Evolutionary conservation across 768 basidiomycete species (phyloP).

Genomic region (Pseudohyphozyma bogoriensis): DNA sequence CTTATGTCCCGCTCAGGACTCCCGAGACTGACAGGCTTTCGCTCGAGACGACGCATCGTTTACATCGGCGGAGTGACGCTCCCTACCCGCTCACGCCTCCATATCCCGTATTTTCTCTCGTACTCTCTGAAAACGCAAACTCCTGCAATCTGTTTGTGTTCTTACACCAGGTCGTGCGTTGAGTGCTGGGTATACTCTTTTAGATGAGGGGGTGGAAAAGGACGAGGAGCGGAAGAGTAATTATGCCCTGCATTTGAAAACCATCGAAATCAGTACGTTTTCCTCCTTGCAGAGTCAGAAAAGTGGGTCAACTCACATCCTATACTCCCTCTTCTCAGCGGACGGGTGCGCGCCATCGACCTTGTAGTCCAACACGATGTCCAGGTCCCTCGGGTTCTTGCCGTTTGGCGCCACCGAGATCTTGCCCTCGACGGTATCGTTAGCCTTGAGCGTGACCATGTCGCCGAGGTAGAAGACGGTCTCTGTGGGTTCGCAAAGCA

Average conservation of each 20-base stretch:
- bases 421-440: conserved; percentile 61
- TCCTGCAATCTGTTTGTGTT: no score
- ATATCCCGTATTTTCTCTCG: no score
- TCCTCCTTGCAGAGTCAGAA: not conserved
- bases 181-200: no score
- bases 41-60: no score
- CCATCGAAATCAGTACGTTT: not conserved
- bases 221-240: no score
- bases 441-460: conserved; percentile 51
- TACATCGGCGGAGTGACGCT: no score
- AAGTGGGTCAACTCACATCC: conserved; percentile 17
- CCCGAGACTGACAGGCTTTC: no score
- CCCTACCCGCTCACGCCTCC: no score
- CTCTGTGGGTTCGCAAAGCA: conserved; percentile 48
- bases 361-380: conserved; percentile 72
- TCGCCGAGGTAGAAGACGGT: conserved; percentile 94
- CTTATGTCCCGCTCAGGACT: no score
- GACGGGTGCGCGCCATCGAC: conserved; percentile 37
- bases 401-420: conserved; percentile 77
- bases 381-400: conserved; percentile 88
- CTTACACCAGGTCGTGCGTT: no score
- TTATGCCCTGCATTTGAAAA: not conserved
- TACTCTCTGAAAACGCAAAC: no score
- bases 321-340: conserved; percentile 25
- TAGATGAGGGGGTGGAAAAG: no score